Conservation (phyloP, 2,329 filamentous ascomycete species). For the Aciculosporium take region DNA sequence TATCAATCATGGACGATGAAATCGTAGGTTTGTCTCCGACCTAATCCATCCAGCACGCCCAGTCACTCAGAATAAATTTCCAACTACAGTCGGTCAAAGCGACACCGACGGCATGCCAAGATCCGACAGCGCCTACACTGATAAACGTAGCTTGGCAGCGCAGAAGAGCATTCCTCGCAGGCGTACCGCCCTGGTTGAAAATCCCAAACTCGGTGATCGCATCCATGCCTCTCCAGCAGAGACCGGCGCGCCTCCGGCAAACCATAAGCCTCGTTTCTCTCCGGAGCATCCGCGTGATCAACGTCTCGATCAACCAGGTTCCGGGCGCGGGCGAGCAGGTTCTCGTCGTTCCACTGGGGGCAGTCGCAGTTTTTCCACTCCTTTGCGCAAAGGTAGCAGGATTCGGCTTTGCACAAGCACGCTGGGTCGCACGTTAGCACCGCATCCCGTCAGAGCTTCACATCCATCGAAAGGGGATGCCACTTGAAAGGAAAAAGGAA, state of each 20-base stretch:
- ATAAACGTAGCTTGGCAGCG: slow-evolving; percentile 27
- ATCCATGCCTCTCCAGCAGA: slow-evolving; percentile 2
- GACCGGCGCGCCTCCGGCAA: neutral
- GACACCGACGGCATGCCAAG: slow-evolving; percentile 30
- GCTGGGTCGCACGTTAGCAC: slow-evolving; percentile 13
- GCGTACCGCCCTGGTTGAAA: neutral
- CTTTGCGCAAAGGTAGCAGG: slow-evolving; percentile 33
- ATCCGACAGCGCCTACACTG: slow-evolving; percentile 31
- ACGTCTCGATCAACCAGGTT: slow-evolving; percentile 1
- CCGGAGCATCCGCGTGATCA: neutral
- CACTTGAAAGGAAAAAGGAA: neutral
- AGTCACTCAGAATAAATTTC: too few species aligned
- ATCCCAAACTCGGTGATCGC: neutral
- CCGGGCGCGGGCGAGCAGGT: neutral
- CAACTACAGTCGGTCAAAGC: slow-evolving; percentile 5
- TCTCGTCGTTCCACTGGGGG: slow-evolving; percentile 21
- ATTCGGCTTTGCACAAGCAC: slow-evolving; percentile 31
- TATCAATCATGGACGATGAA: too few species aligned
- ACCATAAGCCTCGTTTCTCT: too few species aligned
- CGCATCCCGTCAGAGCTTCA: neutral
- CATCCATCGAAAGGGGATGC: neutral
- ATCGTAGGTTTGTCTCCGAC: too few species aligned
- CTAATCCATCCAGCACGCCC: too few species aligned
- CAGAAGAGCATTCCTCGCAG: slow-evolving; percentile 5
- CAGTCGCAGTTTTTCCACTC: slow-evolving; percentile 27